Evolutionary conservation across 352 stramenopile genomes (phyloP).

Genomic region (Phytophthora meadii): DNA sequence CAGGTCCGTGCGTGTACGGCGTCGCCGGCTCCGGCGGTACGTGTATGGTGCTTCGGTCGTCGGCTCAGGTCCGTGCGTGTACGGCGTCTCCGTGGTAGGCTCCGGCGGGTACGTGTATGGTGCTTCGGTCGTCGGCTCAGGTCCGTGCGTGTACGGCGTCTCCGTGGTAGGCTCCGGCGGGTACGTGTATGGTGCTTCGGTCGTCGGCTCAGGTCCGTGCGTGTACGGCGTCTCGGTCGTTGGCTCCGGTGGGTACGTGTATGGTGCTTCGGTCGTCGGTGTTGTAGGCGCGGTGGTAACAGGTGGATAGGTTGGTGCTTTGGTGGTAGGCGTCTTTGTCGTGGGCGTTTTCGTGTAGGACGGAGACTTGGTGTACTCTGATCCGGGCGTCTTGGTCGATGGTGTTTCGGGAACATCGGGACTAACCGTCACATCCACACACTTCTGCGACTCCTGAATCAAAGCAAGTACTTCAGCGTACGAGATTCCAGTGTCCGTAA

Average conservation of each 20-base stretch:
- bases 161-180: neutral
- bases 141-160: neutral
- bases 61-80: neutral
- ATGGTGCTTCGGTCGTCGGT: neutral
- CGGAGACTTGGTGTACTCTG: constrained; percentile 22
- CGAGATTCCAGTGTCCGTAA: constrained; percentile 31
- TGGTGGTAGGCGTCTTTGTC: constrained; percentile 14
- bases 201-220: neutral
- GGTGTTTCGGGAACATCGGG: constrained; percentile 14
- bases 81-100: neutral
- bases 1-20: neutral
- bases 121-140: neutral
- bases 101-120: neutral
- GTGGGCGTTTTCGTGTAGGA: constrained; percentile 17
- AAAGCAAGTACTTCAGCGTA: constrained; percentile 28
- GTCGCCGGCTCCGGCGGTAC: too few relatives aligned
- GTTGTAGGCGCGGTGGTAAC: neutral
- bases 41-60: neutral
- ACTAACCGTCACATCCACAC: constrained; percentile 27
- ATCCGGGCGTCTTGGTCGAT: constrained; percentile 23
- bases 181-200: neutral
- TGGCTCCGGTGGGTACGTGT: neutral
- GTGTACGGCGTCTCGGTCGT: neutral
- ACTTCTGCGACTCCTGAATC: constrained; percentile 25
- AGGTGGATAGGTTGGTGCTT: constrained; percentile 1